Percentiles rank a stretch among this genome's conserved stretches.
These are phyloP conservation scores for Ustilago esculenta DNA, from an alignment of 1,284 basidiomycete genomes.

Conservation along the genomic window DNA sequence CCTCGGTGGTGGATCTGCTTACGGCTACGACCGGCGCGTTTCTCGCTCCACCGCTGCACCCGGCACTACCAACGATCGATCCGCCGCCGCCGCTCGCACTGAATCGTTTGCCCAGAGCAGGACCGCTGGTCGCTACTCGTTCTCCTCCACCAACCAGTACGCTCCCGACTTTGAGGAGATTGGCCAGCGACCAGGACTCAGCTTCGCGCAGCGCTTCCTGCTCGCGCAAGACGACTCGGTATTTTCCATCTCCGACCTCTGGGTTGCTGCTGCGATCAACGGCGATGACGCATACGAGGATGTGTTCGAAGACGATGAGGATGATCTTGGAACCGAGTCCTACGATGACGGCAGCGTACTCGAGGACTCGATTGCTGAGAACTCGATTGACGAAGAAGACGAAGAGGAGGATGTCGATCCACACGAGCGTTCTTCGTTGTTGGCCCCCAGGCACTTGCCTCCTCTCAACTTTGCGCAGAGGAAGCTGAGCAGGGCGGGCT, in stretches of 20 bases:
- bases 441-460: conserved; percentile 51
- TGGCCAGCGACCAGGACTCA: conserved; percentile 39
- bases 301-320: conserved; percentile 73
- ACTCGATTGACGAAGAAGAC: conserved; percentile 44
- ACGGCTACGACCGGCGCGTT: conserved; percentile 49
- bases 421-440: conserved; percentile 34
- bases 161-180: conserved; percentile 63
- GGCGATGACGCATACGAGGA: conserved; percentile 74
- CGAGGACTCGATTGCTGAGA: conserved; percentile 62
- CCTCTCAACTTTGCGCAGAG: conserved; percentile 63
- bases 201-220: conserved; percentile 77
- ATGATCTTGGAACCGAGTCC: conserved; percentile 59
- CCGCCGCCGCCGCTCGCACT: background rate
- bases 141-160: conserved; percentile 45
- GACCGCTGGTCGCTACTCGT: conserved; percentile 27
- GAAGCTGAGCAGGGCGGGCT: conserved; percentile 34
- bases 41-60: conserved; percentile 24
- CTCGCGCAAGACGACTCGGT: conserved; percentile 86
- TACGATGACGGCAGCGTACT: conserved; percentile 22
- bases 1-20: conserved; percentile 55
- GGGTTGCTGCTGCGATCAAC: conserved; percentile 91
- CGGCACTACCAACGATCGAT: background rate
- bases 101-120: conserved; percentile 33
- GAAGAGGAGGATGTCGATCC: conserved; percentile 24
- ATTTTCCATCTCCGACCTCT: conserved; percentile 86